Conservation (phyloP, 148 eudicot species). For the Pouteria glomerata region DNA sequence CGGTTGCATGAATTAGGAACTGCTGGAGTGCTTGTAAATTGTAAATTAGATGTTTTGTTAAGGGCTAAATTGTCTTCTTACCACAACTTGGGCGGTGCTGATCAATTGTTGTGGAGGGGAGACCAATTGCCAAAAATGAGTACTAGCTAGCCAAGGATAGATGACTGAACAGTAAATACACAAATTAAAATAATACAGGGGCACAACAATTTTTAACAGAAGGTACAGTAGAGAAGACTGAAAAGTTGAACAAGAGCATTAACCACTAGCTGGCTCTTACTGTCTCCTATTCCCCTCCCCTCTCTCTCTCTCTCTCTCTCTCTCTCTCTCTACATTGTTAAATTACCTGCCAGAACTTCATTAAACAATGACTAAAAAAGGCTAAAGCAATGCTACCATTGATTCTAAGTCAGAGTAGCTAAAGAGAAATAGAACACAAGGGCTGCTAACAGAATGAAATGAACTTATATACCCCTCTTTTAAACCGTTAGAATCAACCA, state of each 20-base stretch:
- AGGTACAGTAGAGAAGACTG: slow-evolving; percentile 22
- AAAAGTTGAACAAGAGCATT: slow-evolving; percentile 22
- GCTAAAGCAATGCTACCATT: slow-evolving; percentile 31
- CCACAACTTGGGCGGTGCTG: no score
- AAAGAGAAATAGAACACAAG: background rate
- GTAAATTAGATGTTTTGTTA: no score
- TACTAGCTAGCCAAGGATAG: background rate
- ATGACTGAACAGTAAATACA: slow-evolving; percentile 20
- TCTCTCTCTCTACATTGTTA: background rate
- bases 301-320: no score
- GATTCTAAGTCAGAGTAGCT: slow-evolving; percentile 30
- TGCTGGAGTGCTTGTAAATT: no score
- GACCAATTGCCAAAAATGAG: no score
- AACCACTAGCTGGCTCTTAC: background rate
- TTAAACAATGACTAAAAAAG: slow-evolving; percentile 21
- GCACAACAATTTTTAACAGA: slow-evolving; percentile 12
- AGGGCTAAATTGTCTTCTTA: no score
- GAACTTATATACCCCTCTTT: background rate
- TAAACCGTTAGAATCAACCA: slow-evolving; percentile 19
- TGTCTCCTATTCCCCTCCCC: no score
- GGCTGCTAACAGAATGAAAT: slow-evolving; percentile 8
- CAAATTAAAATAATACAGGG: slow-evolving; percentile 25
- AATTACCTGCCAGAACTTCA: slow-evolving; percentile 17
- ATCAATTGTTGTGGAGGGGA: no score
- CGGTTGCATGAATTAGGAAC: no score